Percentiles rank a stretch among this genome's conserved stretches.
Evolutionary conservation across 2,329 filamentous ascomycete genomes (phyloP).

Genomic region (Paraphoma sp.): DNA sequence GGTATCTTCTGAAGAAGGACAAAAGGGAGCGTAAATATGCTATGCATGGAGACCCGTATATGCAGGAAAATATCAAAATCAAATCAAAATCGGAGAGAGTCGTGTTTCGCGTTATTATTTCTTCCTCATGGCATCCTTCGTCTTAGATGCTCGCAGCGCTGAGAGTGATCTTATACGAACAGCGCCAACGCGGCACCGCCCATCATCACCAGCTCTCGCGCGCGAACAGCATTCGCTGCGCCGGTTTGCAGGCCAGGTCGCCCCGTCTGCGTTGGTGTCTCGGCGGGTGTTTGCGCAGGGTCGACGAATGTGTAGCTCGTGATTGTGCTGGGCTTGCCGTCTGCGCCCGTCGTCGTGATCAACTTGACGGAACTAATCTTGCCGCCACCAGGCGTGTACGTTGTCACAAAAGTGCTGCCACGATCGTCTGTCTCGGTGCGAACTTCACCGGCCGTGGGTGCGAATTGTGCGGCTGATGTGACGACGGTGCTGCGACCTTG

Average conservation of each 20-base stretch:
- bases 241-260: slow-evolving; percentile 49
- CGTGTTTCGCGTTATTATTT: slow-evolving; percentile 2
- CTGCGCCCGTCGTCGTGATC: slow-evolving; percentile 39
- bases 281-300: slow-evolving; percentile 27
- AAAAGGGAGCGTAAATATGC: background rate
- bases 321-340: slow-evolving; percentile 47
- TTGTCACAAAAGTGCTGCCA: slow-evolving; percentile 54
- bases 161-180: slow-evolving; percentile 20
- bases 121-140: background rate
- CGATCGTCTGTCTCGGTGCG: slow-evolving; percentile 51
- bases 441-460: slow-evolving; percentile 47
- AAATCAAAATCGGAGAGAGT: background rate
- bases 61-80: background rate
- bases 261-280: slow-evolving; percentile 16
- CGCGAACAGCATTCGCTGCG: slow-evolving; percentile 28
- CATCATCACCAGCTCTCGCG: slow-evolving; percentile 27
- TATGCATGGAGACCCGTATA: slow-evolving; percentile 1
- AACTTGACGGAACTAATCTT: slow-evolving; percentile 50
- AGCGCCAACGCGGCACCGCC: slow-evolving; percentile 43
- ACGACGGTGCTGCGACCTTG: slow-evolving; percentile 47
- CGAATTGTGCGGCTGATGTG: slow-evolving; percentile 40
- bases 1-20: background rate
- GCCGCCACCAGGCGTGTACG: slow-evolving; percentile 54
- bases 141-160: background rate
- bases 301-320: slow-evolving; percentile 55